phyloP scores from a whole-genome alignment of 1,139 yeast species.

The Hyphopichia wangnamkhiaoensis region DNA sequence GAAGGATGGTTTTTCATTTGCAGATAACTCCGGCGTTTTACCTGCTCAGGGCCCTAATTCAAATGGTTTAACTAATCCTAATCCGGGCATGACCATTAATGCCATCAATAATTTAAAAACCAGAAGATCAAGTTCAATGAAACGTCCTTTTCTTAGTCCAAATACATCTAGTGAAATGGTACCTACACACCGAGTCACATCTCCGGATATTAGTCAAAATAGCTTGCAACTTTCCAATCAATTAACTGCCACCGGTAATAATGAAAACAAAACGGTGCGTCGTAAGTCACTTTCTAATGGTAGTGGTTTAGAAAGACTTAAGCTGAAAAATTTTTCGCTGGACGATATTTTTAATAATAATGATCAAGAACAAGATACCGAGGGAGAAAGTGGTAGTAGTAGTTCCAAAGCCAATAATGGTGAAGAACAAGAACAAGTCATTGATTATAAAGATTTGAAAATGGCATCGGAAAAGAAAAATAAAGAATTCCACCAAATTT shows the following conservation, averaged over 20 bases:
- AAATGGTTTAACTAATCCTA: neutral
- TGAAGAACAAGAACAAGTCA: constrained; percentile 15
- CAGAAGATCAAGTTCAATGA: constrained; percentile 6
- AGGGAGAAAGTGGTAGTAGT: constrained; percentile 5
- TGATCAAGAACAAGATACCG: constrained; percentile 13
- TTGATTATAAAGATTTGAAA: constrained; percentile 25
- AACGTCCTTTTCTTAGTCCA: constrained; percentile 14
- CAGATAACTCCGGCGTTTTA: neutral
- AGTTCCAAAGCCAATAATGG: constrained; percentile 1
- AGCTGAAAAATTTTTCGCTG: constrained; percentile 7
- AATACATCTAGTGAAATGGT: constrained; percentile 20
- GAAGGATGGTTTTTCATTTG: no score
- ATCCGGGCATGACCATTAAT: neutral
- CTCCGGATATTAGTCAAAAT: constrained; percentile 15
- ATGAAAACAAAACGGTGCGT: constrained; percentile 20
- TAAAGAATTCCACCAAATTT: constrained; percentile 61
- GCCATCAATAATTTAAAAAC: constrained; percentile 2
- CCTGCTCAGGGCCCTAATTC: neutral
- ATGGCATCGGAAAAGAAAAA: constrained; percentile 50
- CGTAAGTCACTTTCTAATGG: constrained; percentile 18
- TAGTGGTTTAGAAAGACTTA: constrained; percentile 11
- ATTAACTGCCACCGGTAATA: constrained; percentile 15
- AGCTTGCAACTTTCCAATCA: constrained; percentile 15
- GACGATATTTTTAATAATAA: constrained; percentile 7
- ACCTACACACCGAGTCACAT: constrained; percentile 5